Evolutionary conservation across 176 grass and related monocot species (phyloP), one percentile per base, ranked within the genome.

Genomic region (Carex kokanica): DNA sequence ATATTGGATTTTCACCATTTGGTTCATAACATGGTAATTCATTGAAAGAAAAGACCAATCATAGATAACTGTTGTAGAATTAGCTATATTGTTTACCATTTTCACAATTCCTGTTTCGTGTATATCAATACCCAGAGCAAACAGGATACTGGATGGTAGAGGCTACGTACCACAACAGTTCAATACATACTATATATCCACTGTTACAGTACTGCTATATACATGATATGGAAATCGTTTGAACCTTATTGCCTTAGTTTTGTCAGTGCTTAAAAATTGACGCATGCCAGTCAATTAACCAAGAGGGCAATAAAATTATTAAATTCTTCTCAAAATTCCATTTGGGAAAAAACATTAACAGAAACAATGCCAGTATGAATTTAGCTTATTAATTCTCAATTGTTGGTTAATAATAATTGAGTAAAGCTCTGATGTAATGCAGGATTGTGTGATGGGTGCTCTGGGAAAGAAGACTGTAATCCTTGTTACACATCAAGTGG

Each of bases 391-490:
- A 72, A 72, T 23, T 72, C 68, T 72, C 71, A 52, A 68, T 53
- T 52, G 43, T 80, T 36, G 74, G 31, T 32, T 23, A 40, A 21
- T 41, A 49, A 49, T 81, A 62, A 64, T 64, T 16, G 36, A 80
- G 27, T 38, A 56, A 8, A 7, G 21, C 13, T 61, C n/a, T 64
- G 11, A 81, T 81, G 10, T 16, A 81, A 78, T 91, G 81, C 82
- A 93, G 95, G 92, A 98, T 74, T 98, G 95, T 93, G 95, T 94
- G 56, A 98, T 90, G 90, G 64, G 88, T 54, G 95, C 95, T 91
- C 89, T 98, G 69, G 77, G 86, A 41, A 63, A 94, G 57, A 98
- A 98, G 86, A 94, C 95, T 6, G 89, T 94, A 3, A 84, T 94
- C 86, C 95, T 98, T 71, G 95, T 98, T 70, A 98, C 92, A 8